phyloP scores from a whole-genome alignment of 1,139 yeast genomes.

The Tardiomyces blankii region DNA sequence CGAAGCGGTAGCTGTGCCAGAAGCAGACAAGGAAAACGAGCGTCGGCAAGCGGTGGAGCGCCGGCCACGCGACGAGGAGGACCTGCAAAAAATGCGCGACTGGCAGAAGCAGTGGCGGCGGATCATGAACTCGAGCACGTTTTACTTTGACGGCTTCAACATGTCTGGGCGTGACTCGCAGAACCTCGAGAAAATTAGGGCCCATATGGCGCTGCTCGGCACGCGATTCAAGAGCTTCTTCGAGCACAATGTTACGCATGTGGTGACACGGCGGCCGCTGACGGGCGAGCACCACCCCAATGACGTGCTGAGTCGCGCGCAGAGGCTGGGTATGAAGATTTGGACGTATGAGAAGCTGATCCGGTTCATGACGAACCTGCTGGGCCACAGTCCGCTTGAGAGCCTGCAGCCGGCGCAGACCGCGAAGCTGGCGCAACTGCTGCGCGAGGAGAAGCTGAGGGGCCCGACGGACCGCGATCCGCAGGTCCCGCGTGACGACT shows the following conservation, averaged over 20 bases:
- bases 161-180: conserved; percentile 30
- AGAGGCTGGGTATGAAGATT: conserved; percentile 53
- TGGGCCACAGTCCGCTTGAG: conserved; percentile 29
- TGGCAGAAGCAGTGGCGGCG: conserved; percentile 83
- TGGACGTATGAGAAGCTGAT: conserved; percentile 85
- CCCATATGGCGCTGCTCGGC: conserved; percentile 23
- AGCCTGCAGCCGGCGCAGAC: conserved; percentile 6
- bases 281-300: conserved; percentile 33
- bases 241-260: conserved; percentile 69
- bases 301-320: conserved; percentile 60
- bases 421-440: conserved; percentile 44
- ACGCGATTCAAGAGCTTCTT: conserved; percentile 55
- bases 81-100: conserved; percentile 10
- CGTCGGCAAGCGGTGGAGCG: background rate
- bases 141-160: conserved; percentile 62
- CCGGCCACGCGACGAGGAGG: background rate
- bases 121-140: conserved; percentile 61
- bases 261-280: conserved; percentile 52
- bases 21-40: background rate
- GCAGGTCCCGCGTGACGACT: conserved; percentile 70
- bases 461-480: conserved; percentile 91
- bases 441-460: conserved; percentile 72
- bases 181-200: conserved; percentile 40
- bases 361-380: conserved; percentile 65
- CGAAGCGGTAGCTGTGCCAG: too few relatives aligned